Evolutionary conservation across 305 asterid species (phyloP).

Genomic region (Solanum hybrid): DNA sequence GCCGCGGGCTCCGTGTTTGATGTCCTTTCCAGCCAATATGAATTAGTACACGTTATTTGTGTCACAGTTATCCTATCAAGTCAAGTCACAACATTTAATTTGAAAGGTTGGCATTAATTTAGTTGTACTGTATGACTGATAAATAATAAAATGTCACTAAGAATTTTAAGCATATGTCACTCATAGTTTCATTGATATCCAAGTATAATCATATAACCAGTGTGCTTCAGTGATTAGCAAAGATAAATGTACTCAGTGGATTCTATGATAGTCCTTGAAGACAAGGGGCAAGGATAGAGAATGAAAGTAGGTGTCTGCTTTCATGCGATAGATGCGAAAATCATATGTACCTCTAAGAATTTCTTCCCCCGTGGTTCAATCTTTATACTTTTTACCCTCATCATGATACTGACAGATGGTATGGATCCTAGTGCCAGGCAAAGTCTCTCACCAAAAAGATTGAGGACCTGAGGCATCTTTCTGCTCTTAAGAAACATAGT

Average conservation of each 20-base stretch:
- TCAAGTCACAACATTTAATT: background rate
- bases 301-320: background rate
- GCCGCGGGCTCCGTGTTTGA: background rate
- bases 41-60: background rate
- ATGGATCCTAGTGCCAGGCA: constrained; percentile 38
- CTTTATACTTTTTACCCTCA: background rate
- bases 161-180: background rate
- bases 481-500: constrained; percentile 13
- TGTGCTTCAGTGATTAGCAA: background rate
- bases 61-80: background rate
- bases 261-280: background rate
- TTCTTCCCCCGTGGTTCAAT: background rate
- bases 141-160: background rate
- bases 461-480: constrained; percentile 37
- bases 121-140: background rate
- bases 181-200: background rate
- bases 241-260: background rate
- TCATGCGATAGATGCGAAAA: background rate
- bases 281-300: background rate
- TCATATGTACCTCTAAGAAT: background rate
- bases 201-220: background rate
- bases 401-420: background rate
- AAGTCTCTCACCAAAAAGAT: constrained; percentile 44
- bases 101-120: background rate
- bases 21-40: background rate